Evolutionary conservation across 352 stramenopile species (phyloP).

Genomic region (Phytophthora boehmeriae): DNA sequence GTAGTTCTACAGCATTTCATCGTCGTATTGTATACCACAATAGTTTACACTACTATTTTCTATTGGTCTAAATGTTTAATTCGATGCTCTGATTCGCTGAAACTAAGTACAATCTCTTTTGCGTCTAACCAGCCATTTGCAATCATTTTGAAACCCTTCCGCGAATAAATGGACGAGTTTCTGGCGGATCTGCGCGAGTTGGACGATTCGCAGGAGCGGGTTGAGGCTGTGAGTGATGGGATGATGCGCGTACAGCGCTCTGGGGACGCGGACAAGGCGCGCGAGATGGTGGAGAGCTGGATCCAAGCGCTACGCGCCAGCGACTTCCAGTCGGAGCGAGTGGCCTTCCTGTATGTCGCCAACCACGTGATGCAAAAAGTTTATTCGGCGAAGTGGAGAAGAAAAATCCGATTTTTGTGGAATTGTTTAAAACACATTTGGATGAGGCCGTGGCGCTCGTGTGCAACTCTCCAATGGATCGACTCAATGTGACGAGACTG

Average conservation of each 20-base stretch:
- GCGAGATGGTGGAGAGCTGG: slow-evolving; percentile 71
- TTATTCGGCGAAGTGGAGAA: slow-evolving; percentile 37
- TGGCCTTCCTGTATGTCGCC: slow-evolving; percentile 84
- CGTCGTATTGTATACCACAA: no score
- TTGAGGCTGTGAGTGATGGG: slow-evolving; percentile 79
- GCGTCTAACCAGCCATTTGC: slow-evolving; percentile 10
- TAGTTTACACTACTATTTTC: no score
- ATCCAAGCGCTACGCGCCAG: slow-evolving; percentile 66
- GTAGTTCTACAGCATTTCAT: neutral
- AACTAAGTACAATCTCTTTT: neutral
- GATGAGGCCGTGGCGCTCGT: slow-evolving; percentile 82
- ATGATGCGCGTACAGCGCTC: slow-evolving; percentile 61
- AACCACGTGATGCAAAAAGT: slow-evolving; percentile 87
- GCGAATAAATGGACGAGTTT: slow-evolving; percentile 69
- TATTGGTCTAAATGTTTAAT: no score
- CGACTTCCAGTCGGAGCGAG: slow-evolving; percentile 81
- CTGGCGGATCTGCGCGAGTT: slow-evolving; percentile 73
- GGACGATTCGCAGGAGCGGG: slow-evolving; percentile 84
- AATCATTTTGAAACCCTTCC: slow-evolving; percentile 4
- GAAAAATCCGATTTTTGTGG: slow-evolving; percentile 33
- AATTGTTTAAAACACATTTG: slow-evolving; percentile 47
- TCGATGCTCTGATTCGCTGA: no score
- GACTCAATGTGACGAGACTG: slow-evolving; percentile 73
- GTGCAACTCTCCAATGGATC: slow-evolving; percentile 85
- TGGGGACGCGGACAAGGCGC: slow-evolving; percentile 29